Conservation (phyloP, 768 basidiomycete genomes). For the Kwoniella bestiolae region DNA sequence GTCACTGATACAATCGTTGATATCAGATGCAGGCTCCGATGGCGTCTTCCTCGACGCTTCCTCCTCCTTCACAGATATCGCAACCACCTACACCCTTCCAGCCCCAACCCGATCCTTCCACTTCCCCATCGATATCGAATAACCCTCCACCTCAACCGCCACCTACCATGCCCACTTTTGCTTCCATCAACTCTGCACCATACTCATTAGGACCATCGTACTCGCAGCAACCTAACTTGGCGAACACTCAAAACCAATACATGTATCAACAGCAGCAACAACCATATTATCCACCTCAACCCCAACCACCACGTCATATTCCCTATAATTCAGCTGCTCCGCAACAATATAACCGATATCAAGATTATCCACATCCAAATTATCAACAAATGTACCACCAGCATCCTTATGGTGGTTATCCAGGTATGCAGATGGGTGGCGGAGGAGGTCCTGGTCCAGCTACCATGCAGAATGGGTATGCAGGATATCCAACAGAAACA, state of each 20-base stretch:
- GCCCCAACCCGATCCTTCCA: constrained; percentile 14
- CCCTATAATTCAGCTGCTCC: constrained; percentile 10
- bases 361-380: constrained; percentile 18
- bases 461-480: constrained; percentile 49
- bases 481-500: constrained; percentile 9
- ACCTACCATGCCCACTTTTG: constrained; percentile 22
- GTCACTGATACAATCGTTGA: neutral
- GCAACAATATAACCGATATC: constrained; percentile 10
- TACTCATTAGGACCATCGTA: neutral
- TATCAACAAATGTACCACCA: constrained; percentile 23
- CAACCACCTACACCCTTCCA: constrained; percentile 18
- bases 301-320: constrained; percentile 11
- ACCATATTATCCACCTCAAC: constrained; percentile 12
- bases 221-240: neutral
- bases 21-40: constrained; percentile 24
- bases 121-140: constrained; percentile 26
- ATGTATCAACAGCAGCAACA: constrained; percentile 21
- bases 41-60: constrained; percentile 14
- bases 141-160: constrained; percentile 27
- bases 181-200: constrained; percentile 18
- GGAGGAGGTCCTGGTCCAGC: constrained; percentile 47
- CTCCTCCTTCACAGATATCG: constrained; percentile 7
- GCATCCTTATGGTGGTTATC: constrained; percentile 21
- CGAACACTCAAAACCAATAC: constrained; percentile 14
- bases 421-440: constrained; percentile 29